Percentiles rank a stretch among this genome's conserved stretches.
phyloP scores from a whole-genome alignment of 768 basidiomycete species.

The Dentipellis sp. region DNA sequence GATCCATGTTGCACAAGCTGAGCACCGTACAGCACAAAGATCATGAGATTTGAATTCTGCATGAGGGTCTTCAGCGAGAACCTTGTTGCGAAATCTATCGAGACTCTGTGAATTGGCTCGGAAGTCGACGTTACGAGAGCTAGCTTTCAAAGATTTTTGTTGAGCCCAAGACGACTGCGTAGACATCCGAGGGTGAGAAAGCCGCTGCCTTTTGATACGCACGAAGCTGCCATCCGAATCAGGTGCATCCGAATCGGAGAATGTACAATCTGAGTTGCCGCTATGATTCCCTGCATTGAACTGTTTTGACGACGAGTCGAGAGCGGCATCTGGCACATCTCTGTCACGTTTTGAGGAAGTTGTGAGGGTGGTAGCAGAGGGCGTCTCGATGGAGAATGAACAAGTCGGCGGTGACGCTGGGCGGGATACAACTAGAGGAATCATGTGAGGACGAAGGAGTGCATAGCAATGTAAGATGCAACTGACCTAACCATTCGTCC shows the following conservation, averaged over 20 bases:
- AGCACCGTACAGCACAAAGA: conserved; percentile 10
- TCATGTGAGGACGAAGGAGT: too few species aligned
- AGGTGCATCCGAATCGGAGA: too few species aligned
- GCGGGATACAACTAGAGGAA: too few species aligned
- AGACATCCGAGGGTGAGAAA: too few species aligned
- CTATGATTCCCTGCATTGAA: too few species aligned
- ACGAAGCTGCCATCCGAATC: too few species aligned
- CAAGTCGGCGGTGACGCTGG: neutral
- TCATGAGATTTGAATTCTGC: conserved; percentile 12
- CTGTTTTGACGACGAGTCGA: too few species aligned
- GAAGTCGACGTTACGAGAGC: neutral
- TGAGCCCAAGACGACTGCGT: neutral
- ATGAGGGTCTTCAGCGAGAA: neutral
- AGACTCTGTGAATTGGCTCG: neutral
- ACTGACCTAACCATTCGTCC: too few species aligned
- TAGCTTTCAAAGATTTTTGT: neutral
- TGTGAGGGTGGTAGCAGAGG: too few species aligned
- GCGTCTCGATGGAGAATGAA: neutral
- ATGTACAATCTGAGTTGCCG: too few species aligned
- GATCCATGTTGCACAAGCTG: conserved; percentile 12
- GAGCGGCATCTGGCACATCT: neutral
- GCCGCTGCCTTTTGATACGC: too few species aligned
- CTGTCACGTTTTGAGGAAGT: neutral
- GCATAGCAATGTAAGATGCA: too few species aligned
- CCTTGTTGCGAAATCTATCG: neutral